phyloP scores from a whole-genome alignment of 1,139 yeast genomes.

The Saccharomyces pastorianus region DNA sequence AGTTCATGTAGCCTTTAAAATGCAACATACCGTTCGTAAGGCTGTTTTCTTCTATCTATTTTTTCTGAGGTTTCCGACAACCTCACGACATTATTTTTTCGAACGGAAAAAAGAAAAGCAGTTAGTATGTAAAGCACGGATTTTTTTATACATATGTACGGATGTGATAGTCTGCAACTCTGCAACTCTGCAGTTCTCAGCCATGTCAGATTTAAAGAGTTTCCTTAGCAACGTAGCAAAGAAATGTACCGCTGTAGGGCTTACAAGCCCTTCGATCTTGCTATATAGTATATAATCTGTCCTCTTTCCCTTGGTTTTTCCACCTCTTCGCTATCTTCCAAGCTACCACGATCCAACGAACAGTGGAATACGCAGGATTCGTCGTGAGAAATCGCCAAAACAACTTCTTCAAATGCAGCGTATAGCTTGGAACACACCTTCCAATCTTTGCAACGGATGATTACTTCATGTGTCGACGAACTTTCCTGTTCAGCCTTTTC shows the following conservation, averaged over 20 bases:
- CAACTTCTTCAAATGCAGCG: constrained; percentile 28
- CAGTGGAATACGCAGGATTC: constrained; percentile 31
- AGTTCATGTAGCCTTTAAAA: background rate
- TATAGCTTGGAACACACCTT: constrained; percentile 29
- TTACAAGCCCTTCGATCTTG: constrained; percentile 25
- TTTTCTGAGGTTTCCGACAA: background rate
- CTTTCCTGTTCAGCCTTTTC: constrained; percentile 19
- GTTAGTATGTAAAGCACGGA: background rate
- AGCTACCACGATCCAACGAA: constrained; percentile 24
- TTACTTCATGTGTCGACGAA: constrained; percentile 19
- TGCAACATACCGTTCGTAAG: background rate
- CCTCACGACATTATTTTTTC: background rate
- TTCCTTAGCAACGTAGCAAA: background rate
- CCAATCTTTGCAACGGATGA: constrained; percentile 28
- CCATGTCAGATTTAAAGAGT: background rate
- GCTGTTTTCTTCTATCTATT: background rate
- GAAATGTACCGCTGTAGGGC: background rate
- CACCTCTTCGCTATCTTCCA: constrained; percentile 13
- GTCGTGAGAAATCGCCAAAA: constrained; percentile 29
- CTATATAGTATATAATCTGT: constrained; percentile 29
- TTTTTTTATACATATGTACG: background rate
- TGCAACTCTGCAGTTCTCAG: background rate
- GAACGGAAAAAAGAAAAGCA: background rate
- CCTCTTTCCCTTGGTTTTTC: constrained; percentile 24
- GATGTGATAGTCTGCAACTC: background rate